These are phyloP conservation scores for Sarcodon sp. DNA, from an alignment of 768 basidiomycete species.

Conservation along the genomic window DNA sequence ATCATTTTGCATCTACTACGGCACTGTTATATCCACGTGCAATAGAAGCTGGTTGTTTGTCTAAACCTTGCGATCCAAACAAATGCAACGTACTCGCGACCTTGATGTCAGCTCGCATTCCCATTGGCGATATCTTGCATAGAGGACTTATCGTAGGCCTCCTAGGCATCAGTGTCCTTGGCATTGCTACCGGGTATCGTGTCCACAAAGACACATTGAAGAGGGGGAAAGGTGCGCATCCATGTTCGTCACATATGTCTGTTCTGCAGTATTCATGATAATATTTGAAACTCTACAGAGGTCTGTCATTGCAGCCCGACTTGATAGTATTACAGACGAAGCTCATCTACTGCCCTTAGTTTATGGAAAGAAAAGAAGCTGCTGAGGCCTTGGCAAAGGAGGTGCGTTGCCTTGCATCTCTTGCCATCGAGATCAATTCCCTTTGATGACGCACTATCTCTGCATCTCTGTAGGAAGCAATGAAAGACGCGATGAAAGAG, in stretches of 20 bases:
- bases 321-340: not conserved
- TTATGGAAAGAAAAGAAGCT: not conserved
- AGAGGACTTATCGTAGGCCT: conserved; percentile 41
- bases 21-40: too few relatives aligned
- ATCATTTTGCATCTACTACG: too few relatives aligned
- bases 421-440: too few relatives aligned
- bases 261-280: too few relatives aligned
- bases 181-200: conserved; percentile 35
- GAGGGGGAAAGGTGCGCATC: conserved; percentile 38
- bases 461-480: not conserved
- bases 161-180: conserved; percentile 37
- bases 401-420: not conserved
- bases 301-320: not conserved
- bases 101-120: conserved; percentile 7
- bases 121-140: conserved; percentile 36
- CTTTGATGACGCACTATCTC: not conserved
- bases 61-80: too few relatives aligned
- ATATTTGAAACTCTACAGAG: not conserved
- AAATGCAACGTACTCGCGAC: not conserved
- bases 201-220: conserved; percentile 42
- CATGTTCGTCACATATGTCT: too few relatives aligned
- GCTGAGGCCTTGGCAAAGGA: not conserved
- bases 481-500: not conserved
- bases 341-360: not conserved
- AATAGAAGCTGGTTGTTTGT: too few relatives aligned